phyloP scores from a whole-genome alignment of 2,329 filamentous ascomycete genomes.

The Xylariales sp. region DNA sequence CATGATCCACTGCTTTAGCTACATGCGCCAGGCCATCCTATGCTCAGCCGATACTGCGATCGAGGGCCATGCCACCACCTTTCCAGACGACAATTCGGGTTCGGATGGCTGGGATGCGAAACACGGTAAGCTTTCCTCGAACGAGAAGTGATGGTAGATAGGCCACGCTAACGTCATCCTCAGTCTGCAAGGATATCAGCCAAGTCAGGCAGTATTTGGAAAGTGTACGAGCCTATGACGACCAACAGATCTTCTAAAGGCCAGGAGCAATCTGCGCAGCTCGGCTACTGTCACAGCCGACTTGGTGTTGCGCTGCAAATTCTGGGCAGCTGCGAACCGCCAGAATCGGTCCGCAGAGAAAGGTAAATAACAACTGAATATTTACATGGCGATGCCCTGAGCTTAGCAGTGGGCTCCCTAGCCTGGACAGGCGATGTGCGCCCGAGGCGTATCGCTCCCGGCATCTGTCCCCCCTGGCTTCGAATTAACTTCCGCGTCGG shows the following conservation, averaged over 20 bases:
- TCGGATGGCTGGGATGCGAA: slow-evolving; percentile 43
- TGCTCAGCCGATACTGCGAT: slow-evolving; percentile 41
- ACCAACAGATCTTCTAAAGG: slow-evolving; percentile 34
- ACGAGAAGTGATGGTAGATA: background rate
- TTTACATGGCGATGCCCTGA: too few species aligned
- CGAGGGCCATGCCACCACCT: slow-evolving; percentile 41
- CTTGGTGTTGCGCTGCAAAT: too few species aligned
- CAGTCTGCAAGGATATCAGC: slow-evolving; percentile 39
- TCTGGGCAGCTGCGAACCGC: too few species aligned
- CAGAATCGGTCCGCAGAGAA: too few species aligned
- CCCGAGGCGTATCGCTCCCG: too few species aligned
- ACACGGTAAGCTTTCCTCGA: slow-evolving; percentile 28
- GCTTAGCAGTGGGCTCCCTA: too few species aligned
- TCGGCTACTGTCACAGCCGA: background rate
- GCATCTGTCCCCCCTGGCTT: too few species aligned
- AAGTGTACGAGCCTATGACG: slow-evolving; percentile 39
- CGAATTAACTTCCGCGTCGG: too few species aligned
- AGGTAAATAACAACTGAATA: too few species aligned
- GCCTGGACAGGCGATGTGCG: too few species aligned
- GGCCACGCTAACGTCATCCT: background rate
- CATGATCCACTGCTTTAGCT: slow-evolving; percentile 45
- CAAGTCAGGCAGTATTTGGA: slow-evolving; percentile 38
- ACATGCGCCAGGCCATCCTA: slow-evolving; percentile 42
- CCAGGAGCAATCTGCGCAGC: background rate
- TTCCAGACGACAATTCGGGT: slow-evolving; percentile 40